Evolutionary conservation across 73 alveolate species (phyloP), one percentile per base, ranked within the genome.

Genomic region (Breviolum minutum): DNA sequence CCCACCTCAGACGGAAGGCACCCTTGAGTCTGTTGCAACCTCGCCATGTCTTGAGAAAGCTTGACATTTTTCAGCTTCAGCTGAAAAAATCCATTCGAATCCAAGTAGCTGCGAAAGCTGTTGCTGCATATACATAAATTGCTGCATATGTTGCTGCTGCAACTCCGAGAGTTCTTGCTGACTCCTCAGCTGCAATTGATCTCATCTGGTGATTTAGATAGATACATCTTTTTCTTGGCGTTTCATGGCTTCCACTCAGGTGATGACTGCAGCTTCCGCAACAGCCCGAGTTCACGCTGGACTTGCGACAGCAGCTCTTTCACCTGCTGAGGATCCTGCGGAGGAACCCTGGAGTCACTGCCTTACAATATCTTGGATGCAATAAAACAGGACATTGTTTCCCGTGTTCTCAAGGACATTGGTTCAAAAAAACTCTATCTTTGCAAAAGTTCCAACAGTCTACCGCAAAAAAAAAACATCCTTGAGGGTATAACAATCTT

Each of bases 101-200:
- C 90, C 98, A 73, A 76, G 81, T 20, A 24, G 81, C 98, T 92
- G 98, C 81, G 60, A 22, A 26, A 92, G 98, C 86, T 73, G 98
- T 70, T 92, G 98, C 80, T 92, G 98, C 98, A 92, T 92, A 91
- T 76, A 81, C 98, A 92, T 26, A 40, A 92, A 63, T 40, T 92
- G 98, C 81, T 81, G 89, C 16, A 92, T 7, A 29, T 92, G 98
- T 30, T 92, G 80, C 68, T 74, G 77, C 98, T 92, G 98, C 81
- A 74, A 48, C 32, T 73, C 98, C 16, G 98, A 40, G 63, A 92
- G 87, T 61, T 92, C 91, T 60, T 81, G 91, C 69, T 92, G 98
- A 16, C 68, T 92, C 98, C 98, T 92, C 48, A 63, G 87, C 86
- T 22, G 27, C 70, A 19, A 63, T 40, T 54, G 82, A 73, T 73